Conservation (phyloP, 2,329 filamentous ascomycete genomes). For the Whalleya microplaca region DNA sequence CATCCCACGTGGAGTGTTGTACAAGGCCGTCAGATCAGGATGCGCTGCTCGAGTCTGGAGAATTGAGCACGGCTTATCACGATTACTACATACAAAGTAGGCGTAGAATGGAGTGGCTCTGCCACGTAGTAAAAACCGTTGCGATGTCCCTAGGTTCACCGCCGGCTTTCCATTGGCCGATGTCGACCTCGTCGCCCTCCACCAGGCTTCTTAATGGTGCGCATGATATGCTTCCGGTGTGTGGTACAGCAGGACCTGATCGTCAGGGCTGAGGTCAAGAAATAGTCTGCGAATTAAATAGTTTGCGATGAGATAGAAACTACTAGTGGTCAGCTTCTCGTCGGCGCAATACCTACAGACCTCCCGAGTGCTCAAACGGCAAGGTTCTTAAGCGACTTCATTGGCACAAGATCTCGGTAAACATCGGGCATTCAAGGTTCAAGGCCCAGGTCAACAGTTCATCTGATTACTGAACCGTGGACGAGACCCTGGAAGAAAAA, state of each 20-base stretch:
- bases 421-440: constrained; percentile 28
- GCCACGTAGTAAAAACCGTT: neutral
- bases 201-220: constrained; percentile 7
- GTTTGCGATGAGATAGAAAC: constrained; percentile 18
- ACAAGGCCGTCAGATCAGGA: constrained; percentile 2
- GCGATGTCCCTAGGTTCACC: neutral
- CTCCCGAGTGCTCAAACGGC: neutral
- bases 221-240: constrained; percentile 10
- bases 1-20: constrained; percentile 28
- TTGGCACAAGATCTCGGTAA: constrained; percentile 16
- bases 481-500: constrained; percentile 23
- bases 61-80: constrained; percentile 11
- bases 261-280: constrained; percentile 22
- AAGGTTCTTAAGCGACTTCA: neutral
- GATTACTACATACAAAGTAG: neutral
- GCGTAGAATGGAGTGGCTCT: neutral
- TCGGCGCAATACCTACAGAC: neutral
- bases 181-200: constrained; percentile 9
- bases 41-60: constrained; percentile 6
- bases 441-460: constrained; percentile 13
- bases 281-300: constrained; percentile 15
- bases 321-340: constrained; percentile 3
- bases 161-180: constrained; percentile 15
- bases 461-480: constrained; percentile 13
- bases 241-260: constrained; percentile 24